phyloP scores from a whole-genome alignment of 2,329 filamentous ascomycete species.

The Furcasterigmium sp. region DNA sequence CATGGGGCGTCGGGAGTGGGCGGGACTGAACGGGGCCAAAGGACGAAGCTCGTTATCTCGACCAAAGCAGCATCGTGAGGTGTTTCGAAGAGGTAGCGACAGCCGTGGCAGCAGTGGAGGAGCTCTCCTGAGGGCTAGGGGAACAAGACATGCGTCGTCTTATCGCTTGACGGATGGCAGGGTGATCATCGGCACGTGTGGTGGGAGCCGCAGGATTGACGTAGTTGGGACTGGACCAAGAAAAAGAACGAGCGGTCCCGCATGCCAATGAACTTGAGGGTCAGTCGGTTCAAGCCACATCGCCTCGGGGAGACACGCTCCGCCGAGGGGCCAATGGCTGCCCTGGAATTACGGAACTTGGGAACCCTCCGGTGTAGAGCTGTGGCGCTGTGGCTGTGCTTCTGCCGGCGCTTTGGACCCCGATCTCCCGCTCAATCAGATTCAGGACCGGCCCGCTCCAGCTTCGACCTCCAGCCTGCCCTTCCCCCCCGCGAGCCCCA shows the following conservation, averaged over 20 bases:
- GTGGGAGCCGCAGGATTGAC: constrained; percentile 2
- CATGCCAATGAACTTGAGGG: constrained; percentile 1
- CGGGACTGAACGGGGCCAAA: not conserved
- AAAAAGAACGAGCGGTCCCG: constrained; percentile 3
- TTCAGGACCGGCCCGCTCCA: too few relatives aligned
- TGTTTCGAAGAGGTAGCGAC: not conserved
- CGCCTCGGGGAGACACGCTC: not conserved
- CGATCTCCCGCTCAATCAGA: too few relatives aligned
- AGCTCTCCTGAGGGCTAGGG: not conserved
- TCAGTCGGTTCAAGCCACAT: not conserved
- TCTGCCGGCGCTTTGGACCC: too few relatives aligned
- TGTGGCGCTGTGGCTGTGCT: too few relatives aligned
- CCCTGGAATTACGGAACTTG: not conserved
- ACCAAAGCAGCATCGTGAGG: not conserved
- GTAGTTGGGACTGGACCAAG: constrained; percentile 3
- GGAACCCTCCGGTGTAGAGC: too few relatives aligned
- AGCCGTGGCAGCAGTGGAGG: not conserved
- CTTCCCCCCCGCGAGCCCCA: too few relatives aligned
- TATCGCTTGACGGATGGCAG: not conserved
- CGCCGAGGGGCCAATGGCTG: not conserved
- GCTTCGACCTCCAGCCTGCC: too few relatives aligned
- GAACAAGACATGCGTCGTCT: not conserved
- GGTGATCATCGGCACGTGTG: not conserved
- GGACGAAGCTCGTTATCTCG: not conserved
- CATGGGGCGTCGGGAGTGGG: not conserved